Percentiles rank a stretch among this genome's conserved stretches.
These are phyloP conservation scores for Tilletia caries DNA, from an alignment of 1,284 basidiomycete genomes.

Conservation along the genomic window DNA sequence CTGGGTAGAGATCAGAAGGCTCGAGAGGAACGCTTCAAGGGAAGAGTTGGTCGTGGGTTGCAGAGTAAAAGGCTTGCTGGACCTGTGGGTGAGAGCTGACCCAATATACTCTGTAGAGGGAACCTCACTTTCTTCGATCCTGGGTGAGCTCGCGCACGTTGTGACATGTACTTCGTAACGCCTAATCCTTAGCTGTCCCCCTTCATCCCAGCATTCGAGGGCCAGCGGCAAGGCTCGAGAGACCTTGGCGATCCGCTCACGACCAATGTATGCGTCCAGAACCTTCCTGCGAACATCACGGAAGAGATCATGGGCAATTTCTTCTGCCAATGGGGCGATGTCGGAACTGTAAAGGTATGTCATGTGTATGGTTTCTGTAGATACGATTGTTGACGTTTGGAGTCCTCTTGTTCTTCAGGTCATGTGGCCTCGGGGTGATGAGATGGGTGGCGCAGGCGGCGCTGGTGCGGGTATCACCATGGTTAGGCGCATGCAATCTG, in stretches of 20 bases:
- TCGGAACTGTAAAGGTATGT: slow-evolving; percentile 57
- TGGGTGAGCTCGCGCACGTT: slow-evolving; percentile 11
- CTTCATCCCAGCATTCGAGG: slow-evolving; percentile 77
- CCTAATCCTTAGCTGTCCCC: too few relatives aligned
- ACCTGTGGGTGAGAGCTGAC: not conserved
- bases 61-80: slow-evolving; percentile 17
- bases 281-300: slow-evolving; percentile 76
- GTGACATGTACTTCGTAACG: too few relatives aligned
- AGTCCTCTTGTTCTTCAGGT: too few relatives aligned
- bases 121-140: slow-evolving; percentile 74
- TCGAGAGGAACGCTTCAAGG: slow-evolving; percentile 74
- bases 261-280: slow-evolving; percentile 82
- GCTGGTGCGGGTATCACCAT: slow-evolving; percentile 69
- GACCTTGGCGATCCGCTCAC: slow-evolving; percentile 81
- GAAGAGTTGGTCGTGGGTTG: slow-evolving; percentile 62
- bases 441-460: slow-evolving; percentile 26
- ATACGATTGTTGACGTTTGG: too few relatives aligned
- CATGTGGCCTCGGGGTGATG: slow-evolving; percentile 39
- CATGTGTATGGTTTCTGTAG: not conserved
- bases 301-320: slow-evolving; percentile 79
- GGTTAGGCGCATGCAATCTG: slow-evolving; percentile 65
- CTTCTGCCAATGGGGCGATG: slow-evolving; percentile 65
- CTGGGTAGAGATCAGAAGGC: slow-evolving; percentile 75
- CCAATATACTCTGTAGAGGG: slow-evolving; percentile 51
- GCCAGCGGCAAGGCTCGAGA: slow-evolving; percentile 74